Evolutionary conservation across 768 basidiomycete species (phyloP).

Genomic region (Trametes punicea): DNA sequence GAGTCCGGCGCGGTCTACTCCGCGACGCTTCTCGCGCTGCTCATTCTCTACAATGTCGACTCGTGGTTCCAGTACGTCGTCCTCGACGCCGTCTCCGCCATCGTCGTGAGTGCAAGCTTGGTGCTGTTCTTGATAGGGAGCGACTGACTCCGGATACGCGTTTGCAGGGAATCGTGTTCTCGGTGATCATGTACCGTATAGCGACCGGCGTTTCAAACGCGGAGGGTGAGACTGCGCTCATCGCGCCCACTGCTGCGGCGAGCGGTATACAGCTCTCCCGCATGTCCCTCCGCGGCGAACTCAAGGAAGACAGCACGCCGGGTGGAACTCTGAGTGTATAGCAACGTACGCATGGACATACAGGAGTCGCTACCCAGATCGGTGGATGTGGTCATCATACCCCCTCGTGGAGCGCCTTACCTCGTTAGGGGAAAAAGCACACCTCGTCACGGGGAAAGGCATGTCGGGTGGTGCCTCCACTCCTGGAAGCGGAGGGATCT

Average conservation of each 20-base stretch:
- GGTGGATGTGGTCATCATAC: no score
- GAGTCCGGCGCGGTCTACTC: conserved; percentile 41
- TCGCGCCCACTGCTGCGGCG: neutral
- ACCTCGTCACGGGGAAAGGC: no score
- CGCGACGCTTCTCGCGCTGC: conserved; percentile 32
- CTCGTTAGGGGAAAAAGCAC: no score
- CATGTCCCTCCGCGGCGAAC: neutral
- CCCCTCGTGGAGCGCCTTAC: no score
- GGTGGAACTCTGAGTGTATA: neutral
- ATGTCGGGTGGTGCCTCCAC: no score
- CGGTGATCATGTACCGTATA: conserved; percentile 39
- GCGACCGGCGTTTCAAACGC: conserved; percentile 32
- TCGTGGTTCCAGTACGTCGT: conserved; percentile 38
- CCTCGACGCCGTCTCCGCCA: conserved; percentile 32
- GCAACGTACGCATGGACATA: neutral
- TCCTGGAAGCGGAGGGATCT: no score
- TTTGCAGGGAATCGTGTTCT: conserved; percentile 35
- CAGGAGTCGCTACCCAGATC: no score
- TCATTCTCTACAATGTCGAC: conserved; percentile 33
- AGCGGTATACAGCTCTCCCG: conserved; percentile 3
- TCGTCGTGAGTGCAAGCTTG: conserved; percentile 1
- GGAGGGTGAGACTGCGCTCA: conserved; percentile 3
- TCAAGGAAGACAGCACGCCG: neutral
- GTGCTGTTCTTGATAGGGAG: neutral
- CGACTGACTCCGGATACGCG: neutral